Evolutionary conservation across 2,329 filamentous ascomycete genomes (phyloP).

Genomic region (Trichoderma koningii): DNA sequence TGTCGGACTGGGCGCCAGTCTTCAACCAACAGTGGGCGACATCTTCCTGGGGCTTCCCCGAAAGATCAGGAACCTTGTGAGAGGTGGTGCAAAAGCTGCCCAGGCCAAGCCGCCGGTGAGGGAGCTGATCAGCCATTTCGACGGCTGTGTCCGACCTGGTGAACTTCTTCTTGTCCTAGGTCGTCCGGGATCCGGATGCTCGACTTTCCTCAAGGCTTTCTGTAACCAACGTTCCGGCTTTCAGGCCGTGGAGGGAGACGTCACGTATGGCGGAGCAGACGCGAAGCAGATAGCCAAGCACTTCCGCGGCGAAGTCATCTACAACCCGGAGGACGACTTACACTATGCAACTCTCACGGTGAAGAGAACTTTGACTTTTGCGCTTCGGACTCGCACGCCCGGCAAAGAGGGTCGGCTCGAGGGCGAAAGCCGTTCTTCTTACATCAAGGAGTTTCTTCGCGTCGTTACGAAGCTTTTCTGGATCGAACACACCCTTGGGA

Average conservation of each 20-base stretch:
- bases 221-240: slow-evolving; percentile 69
- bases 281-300: slow-evolving; percentile 51
- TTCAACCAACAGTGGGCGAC: slow-evolving; percentile 61
- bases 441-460: slow-evolving; percentile 55
- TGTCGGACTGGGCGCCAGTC: slow-evolving; percentile 63
- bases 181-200: slow-evolving; percentile 68
- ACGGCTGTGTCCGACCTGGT: slow-evolving; percentile 69
- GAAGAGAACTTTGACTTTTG: slow-evolving; percentile 66
- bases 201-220: slow-evolving; percentile 70
- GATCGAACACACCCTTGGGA: slow-evolving; percentile 69
- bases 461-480: slow-evolving; percentile 72
- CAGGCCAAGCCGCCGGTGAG: slow-evolving; percentile 59
- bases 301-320: slow-evolving; percentile 66
- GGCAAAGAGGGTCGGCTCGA: slow-evolving; percentile 51
- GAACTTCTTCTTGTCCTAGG: slow-evolving; percentile 70
- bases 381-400: slow-evolving; percentile 65
- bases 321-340: slow-evolving; percentile 67
- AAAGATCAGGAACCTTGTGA: slow-evolving; percentile 50
- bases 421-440: slow-evolving; percentile 60
- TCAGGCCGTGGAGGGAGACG: slow-evolving; percentile 63
- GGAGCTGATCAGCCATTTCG: slow-evolving; percentile 65
- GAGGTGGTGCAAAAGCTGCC: slow-evolving; percentile 54
- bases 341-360: slow-evolving; percentile 72
- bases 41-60: slow-evolving; percentile 58
- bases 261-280: slow-evolving; percentile 59